Base-by-base conservation (phyloP, 129 eudicot genomes). In the Sambucus nigra region DNA sequence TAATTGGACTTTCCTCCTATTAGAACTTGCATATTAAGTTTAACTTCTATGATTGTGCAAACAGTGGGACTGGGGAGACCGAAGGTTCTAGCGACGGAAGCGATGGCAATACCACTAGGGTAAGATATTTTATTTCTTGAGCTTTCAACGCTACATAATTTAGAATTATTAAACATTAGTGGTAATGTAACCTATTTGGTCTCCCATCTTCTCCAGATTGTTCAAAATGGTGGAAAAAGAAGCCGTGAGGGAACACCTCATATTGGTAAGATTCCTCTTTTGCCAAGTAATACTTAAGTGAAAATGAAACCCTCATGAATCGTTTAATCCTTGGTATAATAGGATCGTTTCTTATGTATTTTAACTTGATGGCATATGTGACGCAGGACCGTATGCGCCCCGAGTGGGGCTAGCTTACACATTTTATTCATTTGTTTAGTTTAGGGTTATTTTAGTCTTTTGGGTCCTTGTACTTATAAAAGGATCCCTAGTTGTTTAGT, bases 11-110 rank as follows among this genome's bases (percentile, higher is more conserved):
- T n/a, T n/a, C n/a, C n/a, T n/a, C n/a, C n/a, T n/a, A n/a, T n/a
- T n/a, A n/a, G n/a, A 17, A 2, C 25, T 31, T 4, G 0, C 18
- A 29, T 16, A 63, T 28, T 32, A 33, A 29, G 15, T 45, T 23
- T 1, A 27, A 6, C 33, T 33, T 14, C 18, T 35, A 17, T 56
- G 53, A 21, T 33, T 26, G 21, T 51, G 27, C 61, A 44, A 32
- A 60, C 84, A 91, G 98, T 57, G 83, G 78, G 68, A 91, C 95
- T 57, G 83, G 78, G 66, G 95, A 86, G 73, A 85, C 91, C 9
- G 94, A 82, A 67, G 94, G 87, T 60, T 86, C 94, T 22, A 82
- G 95, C 57, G 83, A 86, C 65, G 91, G 95, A 79, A 91, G 99
- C 68, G 77, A 82, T 62, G 84, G 78, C 31, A 81, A 77, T 57